Evolutionary conservation across 495 filamentous ascomycete genomes (phyloP).

Genomic region (Elaphomyces granulatus): DNA sequence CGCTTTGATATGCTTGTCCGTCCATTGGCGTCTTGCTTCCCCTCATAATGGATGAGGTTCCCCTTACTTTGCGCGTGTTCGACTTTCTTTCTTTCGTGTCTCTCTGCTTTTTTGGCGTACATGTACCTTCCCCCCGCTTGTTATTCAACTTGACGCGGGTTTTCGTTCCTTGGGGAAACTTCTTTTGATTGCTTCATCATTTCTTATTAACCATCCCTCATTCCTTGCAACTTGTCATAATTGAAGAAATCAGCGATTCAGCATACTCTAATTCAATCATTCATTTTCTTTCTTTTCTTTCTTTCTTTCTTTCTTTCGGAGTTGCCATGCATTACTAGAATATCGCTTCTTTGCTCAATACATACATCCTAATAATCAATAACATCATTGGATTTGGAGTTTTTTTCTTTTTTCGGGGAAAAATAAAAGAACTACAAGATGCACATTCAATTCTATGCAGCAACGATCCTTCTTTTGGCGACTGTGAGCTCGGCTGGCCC

Average conservation of each 20-base stretch:
- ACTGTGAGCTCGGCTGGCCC: conserved; percentile 23
- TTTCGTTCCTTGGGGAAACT: too few relatives aligned
- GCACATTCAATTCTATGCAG: neutral
- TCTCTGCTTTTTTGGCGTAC: too few relatives aligned
- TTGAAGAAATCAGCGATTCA: neutral
- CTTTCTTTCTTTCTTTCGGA: neutral
- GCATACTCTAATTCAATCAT: neutral
- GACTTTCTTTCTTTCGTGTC: too few relatives aligned
- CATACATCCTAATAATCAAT: neutral
- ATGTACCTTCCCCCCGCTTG: too few relatives aligned
- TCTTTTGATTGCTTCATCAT: too few relatives aligned
- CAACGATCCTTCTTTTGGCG: neutral
- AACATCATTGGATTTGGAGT: neutral
- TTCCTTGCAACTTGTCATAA: too few relatives aligned
- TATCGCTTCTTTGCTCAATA: neutral
- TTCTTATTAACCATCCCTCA: too few relatives aligned
- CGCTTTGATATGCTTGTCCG: too few relatives aligned
- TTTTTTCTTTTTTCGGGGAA: neutral
- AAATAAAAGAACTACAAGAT: neutral
- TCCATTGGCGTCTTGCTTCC: too few relatives aligned
- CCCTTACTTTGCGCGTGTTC: too few relatives aligned
- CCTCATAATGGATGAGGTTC: too few relatives aligned
- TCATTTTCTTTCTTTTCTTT: neutral
- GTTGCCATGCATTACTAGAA: neutral
- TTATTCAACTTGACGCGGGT: too few relatives aligned